phyloP scores from a whole-genome alignment of 2,329 filamentous ascomycete genomes.

The Teratosphaeria nubilosa region DNA sequence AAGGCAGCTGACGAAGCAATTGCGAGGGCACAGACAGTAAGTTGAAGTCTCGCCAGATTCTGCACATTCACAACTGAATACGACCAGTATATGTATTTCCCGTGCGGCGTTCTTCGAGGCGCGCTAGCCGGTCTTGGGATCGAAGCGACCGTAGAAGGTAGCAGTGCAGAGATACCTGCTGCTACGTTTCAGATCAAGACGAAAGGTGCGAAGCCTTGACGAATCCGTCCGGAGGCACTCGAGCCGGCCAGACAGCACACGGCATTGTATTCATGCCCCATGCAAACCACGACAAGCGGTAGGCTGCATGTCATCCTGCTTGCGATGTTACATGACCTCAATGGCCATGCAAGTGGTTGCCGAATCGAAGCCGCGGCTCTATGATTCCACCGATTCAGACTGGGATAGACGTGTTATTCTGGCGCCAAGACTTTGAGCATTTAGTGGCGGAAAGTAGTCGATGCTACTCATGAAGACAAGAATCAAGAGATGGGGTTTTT shows the following conservation, averaged over 20 bases:
- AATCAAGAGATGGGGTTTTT: too few species aligned
- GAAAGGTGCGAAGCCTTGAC: slow-evolving; percentile 54
- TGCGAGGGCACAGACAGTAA: slow-evolving; percentile 66
- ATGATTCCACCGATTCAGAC: too few species aligned
- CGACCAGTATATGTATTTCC: slow-evolving; percentile 79
- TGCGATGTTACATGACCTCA: too few species aligned
- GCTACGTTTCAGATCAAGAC: slow-evolving; percentile 97
- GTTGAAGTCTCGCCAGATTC: slow-evolving; percentile 17
- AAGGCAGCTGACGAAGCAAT: slow-evolving; percentile 39
- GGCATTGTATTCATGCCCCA: neutral
- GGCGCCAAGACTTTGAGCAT: too few species aligned
- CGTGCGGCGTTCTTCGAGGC: slow-evolving; percentile 83
- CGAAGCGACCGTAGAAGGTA: slow-evolving; percentile 81
- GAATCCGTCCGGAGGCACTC: neutral
- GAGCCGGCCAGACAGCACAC: neutral
- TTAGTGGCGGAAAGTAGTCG: too few species aligned
- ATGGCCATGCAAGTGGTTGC: too few species aligned
- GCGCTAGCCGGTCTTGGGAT: slow-evolving; percentile 89
- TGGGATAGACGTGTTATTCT: too few species aligned
- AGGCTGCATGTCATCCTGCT: too few species aligned
- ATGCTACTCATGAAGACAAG: too few species aligned
- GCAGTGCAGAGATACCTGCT: slow-evolving; percentile 73
- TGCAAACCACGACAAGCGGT: neutral
- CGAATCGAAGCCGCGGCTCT: too few species aligned
- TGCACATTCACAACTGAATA: neutral